These are phyloP conservation scores for Yarrowia divulgata DNA, from an alignment of 805 yeast genomes.

Conservation along the genomic window DNA sequence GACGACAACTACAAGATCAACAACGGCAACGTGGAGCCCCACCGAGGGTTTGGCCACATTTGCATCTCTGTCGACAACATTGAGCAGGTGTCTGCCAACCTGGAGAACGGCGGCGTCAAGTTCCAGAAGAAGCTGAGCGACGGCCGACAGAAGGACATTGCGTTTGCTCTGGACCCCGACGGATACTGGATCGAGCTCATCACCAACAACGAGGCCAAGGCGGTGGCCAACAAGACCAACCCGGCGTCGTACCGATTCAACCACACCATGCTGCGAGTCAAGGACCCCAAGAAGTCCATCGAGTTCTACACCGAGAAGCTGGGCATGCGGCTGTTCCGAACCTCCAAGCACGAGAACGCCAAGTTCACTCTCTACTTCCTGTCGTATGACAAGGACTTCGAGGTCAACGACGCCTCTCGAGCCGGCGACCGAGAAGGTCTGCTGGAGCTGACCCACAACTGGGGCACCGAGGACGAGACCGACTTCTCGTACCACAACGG, in stretches of 20 bases:
- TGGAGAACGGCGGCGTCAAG: conserved; percentile 67
- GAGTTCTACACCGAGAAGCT: conserved; percentile 78
- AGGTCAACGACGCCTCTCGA: conserved; percentile 52
- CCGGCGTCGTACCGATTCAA: conserved; percentile 64
- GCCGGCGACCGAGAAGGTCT: conserved; percentile 64
- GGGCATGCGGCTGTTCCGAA: conserved; percentile 78
- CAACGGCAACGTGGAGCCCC: conserved; percentile 85
- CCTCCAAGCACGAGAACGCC: conserved; percentile 66
- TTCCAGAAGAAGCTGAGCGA: conserved; percentile 86
- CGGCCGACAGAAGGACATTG: conserved; percentile 92
- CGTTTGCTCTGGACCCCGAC: conserved; percentile 94
- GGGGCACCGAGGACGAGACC: conserved; percentile 88
- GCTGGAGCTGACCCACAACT: conserved; percentile 91
- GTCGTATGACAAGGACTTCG: conserved; percentile 62
- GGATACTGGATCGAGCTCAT: conserved; percentile 96
- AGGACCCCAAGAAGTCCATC: conserved; percentile 78
- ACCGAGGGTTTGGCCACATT: conserved; percentile 93
- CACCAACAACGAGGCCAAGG: conserved; percentile 59
- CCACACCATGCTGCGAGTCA: conserved; percentile 92
- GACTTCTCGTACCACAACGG: conserved; percentile 83
- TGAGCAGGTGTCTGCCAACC: conserved; percentile 61
- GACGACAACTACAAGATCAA: conserved; percentile 64
- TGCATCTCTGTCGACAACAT: conserved; percentile 88
- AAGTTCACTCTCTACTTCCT: conserved; percentile 86
- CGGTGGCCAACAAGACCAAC: conserved; percentile 46